A percentile compares a stretch with the other conserved stretches of the same genome.
These are phyloP conservation scores for Cornus florida DNA, from an alignment of 148 eudicot species.

Conservation along the genomic window DNA sequence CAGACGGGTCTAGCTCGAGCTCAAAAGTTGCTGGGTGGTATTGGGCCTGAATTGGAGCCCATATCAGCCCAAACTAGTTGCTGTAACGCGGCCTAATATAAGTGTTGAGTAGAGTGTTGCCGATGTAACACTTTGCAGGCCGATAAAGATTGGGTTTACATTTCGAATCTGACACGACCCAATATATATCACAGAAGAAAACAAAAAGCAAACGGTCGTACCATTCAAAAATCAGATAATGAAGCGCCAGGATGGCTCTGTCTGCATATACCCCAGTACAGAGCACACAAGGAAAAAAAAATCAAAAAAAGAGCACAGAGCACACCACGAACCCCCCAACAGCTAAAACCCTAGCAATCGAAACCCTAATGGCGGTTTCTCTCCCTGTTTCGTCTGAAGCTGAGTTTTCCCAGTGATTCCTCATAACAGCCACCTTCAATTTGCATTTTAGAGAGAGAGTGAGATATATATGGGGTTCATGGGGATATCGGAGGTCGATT, in stretches of 20 bases:
- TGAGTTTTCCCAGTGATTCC: not conserved
- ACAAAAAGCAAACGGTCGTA: conserved; percentile 17
- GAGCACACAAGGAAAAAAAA: not conserved
- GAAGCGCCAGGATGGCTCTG: conserved; percentile 22
- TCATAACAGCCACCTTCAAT: not conserved
- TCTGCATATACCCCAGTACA: not conserved
- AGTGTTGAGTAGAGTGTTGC: too few relatives aligned
- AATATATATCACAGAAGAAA: not conserved
- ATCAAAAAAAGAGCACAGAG: not conserved
- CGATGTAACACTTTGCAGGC: too few relatives aligned
- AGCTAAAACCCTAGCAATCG: conserved; percentile 1
- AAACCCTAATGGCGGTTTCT: not conserved
- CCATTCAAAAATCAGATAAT: conserved; percentile 25
- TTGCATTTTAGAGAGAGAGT: not conserved
- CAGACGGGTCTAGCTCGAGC: too few relatives aligned
- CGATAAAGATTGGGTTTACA: too few relatives aligned
- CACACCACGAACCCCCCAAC: not conserved
- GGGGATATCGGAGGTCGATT: conserved; percentile 6
- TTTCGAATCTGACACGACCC: too few relatives aligned
- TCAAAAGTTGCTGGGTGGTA: too few relatives aligned
- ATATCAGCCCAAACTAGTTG: too few relatives aligned
- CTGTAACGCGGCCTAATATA: too few relatives aligned
- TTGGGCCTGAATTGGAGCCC: too few relatives aligned
- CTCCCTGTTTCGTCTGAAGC: not conserved
- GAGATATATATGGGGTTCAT: not conserved